Conservation (phyloP, 345 rosid species). For the Gossypium turneri region DNA sequence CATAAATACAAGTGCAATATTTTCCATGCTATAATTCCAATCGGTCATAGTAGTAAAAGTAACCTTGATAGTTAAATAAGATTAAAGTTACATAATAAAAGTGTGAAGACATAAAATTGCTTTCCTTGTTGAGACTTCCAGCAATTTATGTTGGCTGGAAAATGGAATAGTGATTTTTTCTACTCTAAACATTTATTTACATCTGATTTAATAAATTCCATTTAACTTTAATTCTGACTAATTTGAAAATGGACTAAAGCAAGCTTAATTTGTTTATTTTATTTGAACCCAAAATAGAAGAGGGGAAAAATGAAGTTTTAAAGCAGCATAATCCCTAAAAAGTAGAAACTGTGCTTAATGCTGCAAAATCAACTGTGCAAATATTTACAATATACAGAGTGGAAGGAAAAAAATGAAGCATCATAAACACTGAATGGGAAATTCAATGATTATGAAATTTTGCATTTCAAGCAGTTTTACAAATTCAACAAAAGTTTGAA, state of each 20-base stretch:
- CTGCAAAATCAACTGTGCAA: background rate
- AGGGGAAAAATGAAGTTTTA: background rate
- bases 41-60: background rate
- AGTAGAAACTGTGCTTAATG: background rate
- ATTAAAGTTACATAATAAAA: background rate
- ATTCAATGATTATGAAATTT: background rate
- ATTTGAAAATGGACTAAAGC: background rate
- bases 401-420: background rate
- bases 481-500: background rate
- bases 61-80: background rate
- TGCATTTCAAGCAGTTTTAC: background rate
- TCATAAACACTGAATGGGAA: background rate
- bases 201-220: background rate
- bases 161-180: background rate
- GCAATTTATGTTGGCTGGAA: background rate
- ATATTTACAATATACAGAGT: background rate
- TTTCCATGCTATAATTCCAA: background rate
- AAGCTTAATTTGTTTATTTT: background rate
- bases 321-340: background rate
- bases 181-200: background rate
- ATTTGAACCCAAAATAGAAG: background rate
- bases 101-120: background rate
- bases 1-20: background rate
- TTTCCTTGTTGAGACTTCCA: background rate
- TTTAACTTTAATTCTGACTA: background rate